Base-by-base conservation (phyloP, 352 stramenopile genomes). In the Globisporangium barbulae region DNA sequence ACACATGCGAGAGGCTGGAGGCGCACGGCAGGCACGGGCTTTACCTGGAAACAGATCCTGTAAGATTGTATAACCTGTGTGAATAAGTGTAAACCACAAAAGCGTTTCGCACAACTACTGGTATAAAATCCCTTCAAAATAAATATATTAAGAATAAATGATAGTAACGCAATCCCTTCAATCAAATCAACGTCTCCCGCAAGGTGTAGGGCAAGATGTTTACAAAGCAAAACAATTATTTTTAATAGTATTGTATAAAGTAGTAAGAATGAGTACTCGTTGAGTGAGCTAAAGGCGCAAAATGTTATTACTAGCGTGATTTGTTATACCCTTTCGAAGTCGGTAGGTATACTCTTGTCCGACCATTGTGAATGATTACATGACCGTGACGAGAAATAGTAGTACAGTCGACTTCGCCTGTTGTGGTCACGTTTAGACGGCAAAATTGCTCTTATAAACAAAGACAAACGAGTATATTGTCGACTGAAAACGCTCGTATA, bases 21-120 rank as follows among this genome's bases (percentile, higher is more conserved):
- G 42, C 61, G 28, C 49, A 37, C 47, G 35, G 35, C 47, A 22
- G 59, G 42, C 59, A 50, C 42, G 42, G 9, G 19, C 17, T 30
- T 53, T 55, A 25, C n/a, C 19, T 35, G n/a, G 22, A 67, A 67
- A 62, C 53, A 61, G 42, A 1, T 19, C 25, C 15, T 41, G 15
- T 56, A 9, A 2, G 28, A 42, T 28, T 42, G 0, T 2, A 42
- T 56, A 56, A 7, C 50, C 49, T 19, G 21, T 35, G 49, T 39
- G 7, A 3, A 12, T 39, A 1, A 39, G 10, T 39, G 35, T 12
- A 3, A 13, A 3, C 7, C 7, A 39, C 35, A 39, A 13, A 3
- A 12, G 35, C 13, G 9, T 42, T 42, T 42, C 1, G 37, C 39
- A 17, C 37, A 42, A 9, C 3, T 42, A 42, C 37, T 9, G 1